Evolutionary conservation across 2,329 filamentous ascomycete genomes (phyloP).

Genomic region (Daldinia sp.): DNA sequence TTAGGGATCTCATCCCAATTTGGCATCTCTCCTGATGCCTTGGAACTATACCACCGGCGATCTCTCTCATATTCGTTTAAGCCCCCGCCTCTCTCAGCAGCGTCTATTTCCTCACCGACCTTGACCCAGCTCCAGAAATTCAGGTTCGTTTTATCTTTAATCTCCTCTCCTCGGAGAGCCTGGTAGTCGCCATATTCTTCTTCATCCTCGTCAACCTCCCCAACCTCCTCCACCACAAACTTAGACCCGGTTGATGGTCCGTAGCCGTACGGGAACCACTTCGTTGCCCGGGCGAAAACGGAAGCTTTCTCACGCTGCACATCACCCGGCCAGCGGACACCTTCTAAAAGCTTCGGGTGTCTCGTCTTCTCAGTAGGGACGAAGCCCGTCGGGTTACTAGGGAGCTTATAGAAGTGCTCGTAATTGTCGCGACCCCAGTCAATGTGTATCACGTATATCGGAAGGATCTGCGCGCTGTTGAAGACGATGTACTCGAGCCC

Average conservation of each 20-base stretch:
- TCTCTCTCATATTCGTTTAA: constrained; percentile 28
- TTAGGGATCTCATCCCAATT: constrained; percentile 21
- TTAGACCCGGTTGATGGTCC: constrained; percentile 52
- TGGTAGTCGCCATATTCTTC: constrained; percentile 55
- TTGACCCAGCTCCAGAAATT: constrained; percentile 42
- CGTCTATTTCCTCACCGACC: constrained; percentile 31
- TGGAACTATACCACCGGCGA: constrained; percentile 4
- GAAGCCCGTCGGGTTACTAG: constrained; percentile 34
- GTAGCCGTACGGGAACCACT: constrained; percentile 58
- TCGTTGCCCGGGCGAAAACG: constrained; percentile 51
- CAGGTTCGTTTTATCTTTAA: constrained; percentile 29
- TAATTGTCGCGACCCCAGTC: constrained; percentile 50
- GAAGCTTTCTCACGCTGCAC: constrained; percentile 49
- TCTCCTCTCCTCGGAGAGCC: constrained; percentile 41
- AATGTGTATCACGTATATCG: constrained; percentile 56
- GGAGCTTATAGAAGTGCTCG: constrained; percentile 39
- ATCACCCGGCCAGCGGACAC: constrained; percentile 48
- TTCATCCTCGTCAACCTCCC: constrained; percentile 52
- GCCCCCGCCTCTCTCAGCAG: background rate
- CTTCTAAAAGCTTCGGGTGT: constrained; percentile 28
- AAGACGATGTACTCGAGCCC: constrained; percentile 55
- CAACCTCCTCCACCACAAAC: constrained; percentile 57
- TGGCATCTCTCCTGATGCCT: background rate
- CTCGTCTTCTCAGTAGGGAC: constrained; percentile 26
- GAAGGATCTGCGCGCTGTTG: constrained; percentile 52